Conservation (phyloP, 768 basidiomycete genomes). For the Amanita pseudoporphyria region DNA sequence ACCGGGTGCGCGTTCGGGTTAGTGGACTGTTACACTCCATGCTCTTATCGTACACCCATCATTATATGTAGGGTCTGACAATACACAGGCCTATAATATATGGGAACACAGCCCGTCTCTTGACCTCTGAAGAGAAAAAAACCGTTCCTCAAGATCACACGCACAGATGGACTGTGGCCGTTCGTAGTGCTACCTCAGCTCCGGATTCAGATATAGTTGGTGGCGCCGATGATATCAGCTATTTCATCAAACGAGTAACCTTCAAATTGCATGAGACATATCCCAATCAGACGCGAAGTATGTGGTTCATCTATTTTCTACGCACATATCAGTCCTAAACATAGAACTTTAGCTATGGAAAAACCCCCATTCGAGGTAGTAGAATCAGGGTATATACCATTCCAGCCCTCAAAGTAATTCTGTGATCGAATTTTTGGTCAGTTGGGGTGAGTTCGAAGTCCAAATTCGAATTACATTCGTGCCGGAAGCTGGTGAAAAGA, state of each 20-base stretch:
- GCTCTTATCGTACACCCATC: conserved; percentile 1
- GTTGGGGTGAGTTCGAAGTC: conserved; percentile 99
- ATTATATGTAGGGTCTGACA: conserved; percentile 56
- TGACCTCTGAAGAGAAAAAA: conserved; percentile 67
- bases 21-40: conserved; percentile 19
- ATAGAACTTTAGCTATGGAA: conserved; percentile 57
- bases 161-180: conserved; percentile 93
- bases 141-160: conserved; percentile 64
- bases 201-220: conserved; percentile 72
- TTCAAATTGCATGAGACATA: conserved; percentile 99
- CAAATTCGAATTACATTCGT: conserved; percentile 88
- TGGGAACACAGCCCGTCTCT: conserved; percentile 81
- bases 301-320: conserved; percentile 19
- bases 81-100: conserved; percentile 91
- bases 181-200: conserved; percentile 77
- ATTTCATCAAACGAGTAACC: conserved; percentile 92
- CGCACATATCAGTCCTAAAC: conserved; percentile 7
- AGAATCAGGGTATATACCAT: conserved; percentile 77
- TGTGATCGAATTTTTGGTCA: conserved; percentile 18
- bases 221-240: conserved; percentile 81
- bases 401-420: background rate
- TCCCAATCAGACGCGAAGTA: conserved; percentile 82
- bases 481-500: conserved; percentile 84
- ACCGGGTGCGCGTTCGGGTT: conserved; percentile 76
- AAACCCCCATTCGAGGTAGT: conserved; percentile 92